Evolutionary conservation across 441 rosid genomes (phyloP).

Genomic region (Adansonia madagascariensis): DNA sequence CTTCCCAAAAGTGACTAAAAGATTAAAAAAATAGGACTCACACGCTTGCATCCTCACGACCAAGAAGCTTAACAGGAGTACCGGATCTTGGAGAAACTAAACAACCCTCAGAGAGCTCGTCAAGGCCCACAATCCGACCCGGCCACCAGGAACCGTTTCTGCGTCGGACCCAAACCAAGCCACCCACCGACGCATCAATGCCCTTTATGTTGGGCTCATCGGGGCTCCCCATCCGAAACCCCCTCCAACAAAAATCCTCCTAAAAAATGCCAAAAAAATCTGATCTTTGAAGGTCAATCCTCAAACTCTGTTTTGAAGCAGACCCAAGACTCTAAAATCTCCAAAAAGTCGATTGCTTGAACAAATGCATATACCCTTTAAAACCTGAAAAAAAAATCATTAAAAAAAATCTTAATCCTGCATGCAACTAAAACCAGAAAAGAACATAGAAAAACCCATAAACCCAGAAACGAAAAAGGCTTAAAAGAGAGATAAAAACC

Average conservation of each 20-base stretch:
- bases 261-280: constrained; percentile 17
- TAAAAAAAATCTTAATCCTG: constrained; percentile 33
- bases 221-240: constrained; percentile 74
- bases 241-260: constrained; percentile 26
- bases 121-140: constrained; percentile 74
- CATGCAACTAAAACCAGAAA: constrained; percentile 49
- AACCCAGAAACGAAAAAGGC: constrained; percentile 27
- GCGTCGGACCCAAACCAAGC: constrained; percentile 96
- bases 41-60: constrained; percentile 95
- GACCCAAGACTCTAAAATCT: constrained; percentile 33
- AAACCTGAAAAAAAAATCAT: constrained; percentile 36
- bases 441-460: constrained; percentile 20
- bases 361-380: constrained; percentile 40
- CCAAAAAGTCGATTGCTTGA: constrained; percentile 29
- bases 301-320: constrained; percentile 24
- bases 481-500: constrained; percentile 28
- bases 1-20: not conserved
- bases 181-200: constrained; percentile 87
- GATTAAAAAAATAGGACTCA: constrained; percentile 46
- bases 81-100: constrained; percentile 82
- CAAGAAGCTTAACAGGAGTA: constrained; percentile 93
- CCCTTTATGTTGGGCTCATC: constrained; percentile 62
- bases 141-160: constrained; percentile 99
- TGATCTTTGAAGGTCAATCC: constrained; percentile 37
- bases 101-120: constrained; percentile 72